Base-by-base conservation (phyloP, 139 green algal species). In the Chara braunii region DNA sequence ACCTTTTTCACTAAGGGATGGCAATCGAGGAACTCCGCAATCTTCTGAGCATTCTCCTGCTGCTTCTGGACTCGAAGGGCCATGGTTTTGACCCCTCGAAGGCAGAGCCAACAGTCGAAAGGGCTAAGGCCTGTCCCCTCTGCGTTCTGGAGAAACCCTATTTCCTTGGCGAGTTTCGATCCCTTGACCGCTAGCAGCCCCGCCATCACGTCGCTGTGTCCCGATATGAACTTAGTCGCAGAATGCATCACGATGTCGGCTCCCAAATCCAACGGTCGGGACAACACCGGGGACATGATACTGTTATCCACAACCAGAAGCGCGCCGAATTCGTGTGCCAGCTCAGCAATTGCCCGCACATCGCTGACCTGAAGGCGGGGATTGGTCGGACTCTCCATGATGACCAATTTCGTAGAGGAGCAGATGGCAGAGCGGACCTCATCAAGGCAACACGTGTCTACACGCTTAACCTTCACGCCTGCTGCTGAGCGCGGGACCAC, bases 341-440 rank as follows among this genome's bases (percentile, higher is more conserved):
- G 60, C 11, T 72, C 55, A 14, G 65, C 65, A 22, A 74, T 70
- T 58, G 64, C 64, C 53, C 67, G 51, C 9, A 98, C 89, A 84
- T 99, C 93, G 76, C 84, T 95, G 34, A 98, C 81, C 75, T 94
- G 84, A 86, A 97, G 89, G 58, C 91, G 87, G 18, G 94, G 94
- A 76, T 99, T 99, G 48, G 94, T 99, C n/a, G 94, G 94, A 0
- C 82, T 90, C 81, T 99, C 94, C 43, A 98, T 74, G 68, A 98
- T 89, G 2, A 99, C 84, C 44, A 98, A 82, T 65, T 84, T 85
- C 34, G 89, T 78, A 11, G 44, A 32, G 3, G 24, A 30, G 11
- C 6, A 5, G 22, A 84, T 62, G 18, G 80, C 80, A 11, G 40
- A 43, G 26, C 40, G 18, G 43, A 82, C 43, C 8, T 45, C 77